Base-by-base conservation (phyloP, 2,329 filamentous ascomycete genomes). In the Aspergillus calidoustus region DNA sequence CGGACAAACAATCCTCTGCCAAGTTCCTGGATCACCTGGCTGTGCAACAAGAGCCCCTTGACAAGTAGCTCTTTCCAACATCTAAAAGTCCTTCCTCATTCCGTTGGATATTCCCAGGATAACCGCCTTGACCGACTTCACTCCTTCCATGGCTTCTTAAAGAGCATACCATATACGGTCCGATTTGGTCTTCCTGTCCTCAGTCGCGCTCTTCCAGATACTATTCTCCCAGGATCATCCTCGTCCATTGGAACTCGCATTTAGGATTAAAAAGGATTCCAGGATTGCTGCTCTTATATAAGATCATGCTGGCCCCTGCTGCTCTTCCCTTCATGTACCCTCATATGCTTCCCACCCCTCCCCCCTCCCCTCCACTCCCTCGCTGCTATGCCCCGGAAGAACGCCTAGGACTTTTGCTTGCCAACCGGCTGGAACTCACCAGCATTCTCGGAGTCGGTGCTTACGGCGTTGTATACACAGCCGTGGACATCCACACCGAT, bases 381-480 rank as follows among this genome's bases (percentile, higher is more conserved):
- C 79, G 84, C 58, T 88, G 87, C 64, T 81, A 86, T 71, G 79
- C 87, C 59, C 92, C 93, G 47, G 91, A 97, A 84, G 91, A 93
- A 75, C 89, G 93, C 74, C 80, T 98, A 83, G 93, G 94, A 77
- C 87, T 89, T 69, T 84, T 94, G 69, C 86, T 98, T 68, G 91
- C 91, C 70, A 90, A 90, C 75, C 89, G 91, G 75, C 85, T 97
- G 69, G 89, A 94, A 81, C 83, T 98, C 72, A 92, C 89, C 66
- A 87, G 88, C 65, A 91, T 98, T 70, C 86, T 98, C 65, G 95
- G 95, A 67, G 91, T 94, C 54, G 95, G 95, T 70, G 95, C 95
- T 61, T 99, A 99, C 79, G 95, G 95, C 67, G 93, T 97, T 47
- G 95, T 99, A 28, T 98, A 98, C 82, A 88, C 89, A 67, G 93